These are phyloP conservation scores for Infundibulicybe gibba DNA, from an alignment of 768 basidiomycete genomes.

Conservation along the genomic window DNA sequence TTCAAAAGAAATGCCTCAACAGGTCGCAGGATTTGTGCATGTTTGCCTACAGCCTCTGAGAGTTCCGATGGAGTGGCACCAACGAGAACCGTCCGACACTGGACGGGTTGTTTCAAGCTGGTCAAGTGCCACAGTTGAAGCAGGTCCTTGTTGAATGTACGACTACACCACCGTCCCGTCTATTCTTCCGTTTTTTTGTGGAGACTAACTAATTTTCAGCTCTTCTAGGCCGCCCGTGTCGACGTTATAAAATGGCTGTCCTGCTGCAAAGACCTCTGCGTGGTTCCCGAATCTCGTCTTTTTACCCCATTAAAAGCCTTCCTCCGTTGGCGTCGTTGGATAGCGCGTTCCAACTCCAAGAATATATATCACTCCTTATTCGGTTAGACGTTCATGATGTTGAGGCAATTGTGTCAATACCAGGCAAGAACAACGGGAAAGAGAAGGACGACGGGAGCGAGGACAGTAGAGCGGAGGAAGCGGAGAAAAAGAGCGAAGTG, in stretches of 20 bases:
- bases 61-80: no score
- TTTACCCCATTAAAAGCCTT: conserved; percentile 72
- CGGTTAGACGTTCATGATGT: conserved; percentile 88
- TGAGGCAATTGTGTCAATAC: conserved; percentile 73
- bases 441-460: conserved; percentile 27
- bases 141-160: no score
- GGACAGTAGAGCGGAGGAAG: conserved; percentile 27
- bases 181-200: no score
- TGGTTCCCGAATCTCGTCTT: conserved; percentile 75
- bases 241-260: conserved; percentile 22
- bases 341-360: conserved; percentile 93
- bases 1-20: no score
- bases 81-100: no score
- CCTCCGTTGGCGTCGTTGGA: conserved; percentile 73
- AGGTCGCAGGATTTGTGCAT: no score
- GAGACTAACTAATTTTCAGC: no score
- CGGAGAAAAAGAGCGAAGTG: conserved; percentile 39
- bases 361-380: conserved; percentile 88
- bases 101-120: no score
- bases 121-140: no score
- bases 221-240: no score
- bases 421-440: conserved; percentile 41
- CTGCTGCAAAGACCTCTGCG: conserved; percentile 65
- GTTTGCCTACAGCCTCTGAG: no score
- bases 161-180: no score